Evolutionary conservation across 1,139 yeast species (phyloP), one percentile per base, ranked within the genome.

Genomic region (Yamadazyma atmosphaerica): DNA sequence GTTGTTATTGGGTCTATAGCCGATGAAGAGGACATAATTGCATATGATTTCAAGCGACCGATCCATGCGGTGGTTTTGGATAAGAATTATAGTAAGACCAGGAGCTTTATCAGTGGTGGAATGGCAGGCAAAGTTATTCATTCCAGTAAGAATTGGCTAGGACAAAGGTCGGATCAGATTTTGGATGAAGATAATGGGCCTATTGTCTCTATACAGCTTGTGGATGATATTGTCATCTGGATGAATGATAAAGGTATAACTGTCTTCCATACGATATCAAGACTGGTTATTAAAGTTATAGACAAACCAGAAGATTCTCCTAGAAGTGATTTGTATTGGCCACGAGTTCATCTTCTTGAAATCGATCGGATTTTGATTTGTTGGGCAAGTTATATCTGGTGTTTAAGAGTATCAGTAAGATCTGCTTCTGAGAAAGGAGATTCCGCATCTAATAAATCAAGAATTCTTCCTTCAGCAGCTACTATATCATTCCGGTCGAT

Each of bases 31-130:
- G 94, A 84, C 49, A 77, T 85, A 3, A 70, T 77, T 0, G 89
- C 89, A 2, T 85, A 79, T 48, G 95, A 89, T 58, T 87, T 89
- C 58, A 84, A 86, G 52, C 66, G 98, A 24, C 98, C 98, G 0
- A 78, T 94, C 0, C 95, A 89, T 56, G 81, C 95, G 0, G 94
- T 92, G 3, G 85, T 90, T 0, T 60, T 94, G 4, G 95, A 87
- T 49, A 78, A 80, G 14, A 78, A 83, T 44, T 92, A 86, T 56
- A 58, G 60, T 32, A 72, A 69, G 10, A 72, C 81, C 0, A 76
- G 80, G 41, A 73, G 83, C 9, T 89, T 88, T 49, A 71, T 87
- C 0, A 83, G 90, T 27, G 98, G 98, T 3, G 98, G 98, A 0
- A 88, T 84, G 70, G 84, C 92, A 12, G 98, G 98, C 0, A 81